These are phyloP conservation scores for Chenopodium suecicum DNA, from an alignment of 148 eudicot genomes.

Conservation along the genomic window DNA sequence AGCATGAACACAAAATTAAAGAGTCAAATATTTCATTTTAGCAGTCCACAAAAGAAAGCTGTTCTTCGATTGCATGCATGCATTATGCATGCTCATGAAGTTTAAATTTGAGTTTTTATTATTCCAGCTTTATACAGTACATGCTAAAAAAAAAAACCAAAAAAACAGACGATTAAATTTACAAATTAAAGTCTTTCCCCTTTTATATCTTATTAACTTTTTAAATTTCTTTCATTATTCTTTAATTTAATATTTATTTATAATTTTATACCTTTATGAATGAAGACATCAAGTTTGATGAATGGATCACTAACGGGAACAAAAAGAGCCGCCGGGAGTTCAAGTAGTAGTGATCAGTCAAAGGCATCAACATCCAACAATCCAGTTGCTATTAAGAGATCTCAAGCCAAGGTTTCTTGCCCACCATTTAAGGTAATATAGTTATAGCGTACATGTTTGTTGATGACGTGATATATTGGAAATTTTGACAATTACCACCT, in stretches of 20 bases:
- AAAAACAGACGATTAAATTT: neutral
- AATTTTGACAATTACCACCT: too few relatives aligned
- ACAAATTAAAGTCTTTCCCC: neutral
- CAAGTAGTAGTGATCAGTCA: constrained; percentile 18
- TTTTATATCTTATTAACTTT: neutral
- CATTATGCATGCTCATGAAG: constrained; percentile 11
- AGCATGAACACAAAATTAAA: neutral
- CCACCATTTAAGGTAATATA: constrained; percentile 41
- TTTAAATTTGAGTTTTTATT: neutral
- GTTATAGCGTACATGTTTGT: neutral
- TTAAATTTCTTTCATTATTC: neutral
- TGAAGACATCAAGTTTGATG: constrained; percentile 17
- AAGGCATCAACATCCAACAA: constrained; percentile 34
- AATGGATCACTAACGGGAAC: constrained; percentile 34
- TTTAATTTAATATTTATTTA: neutral
- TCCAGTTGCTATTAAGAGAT: constrained; percentile 30
- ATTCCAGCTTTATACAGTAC: constrained; percentile 32
- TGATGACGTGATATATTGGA: too few relatives aligned
- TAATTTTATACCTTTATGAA: neutral
- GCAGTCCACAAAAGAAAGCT: neutral
- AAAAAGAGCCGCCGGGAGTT: constrained; percentile 37
- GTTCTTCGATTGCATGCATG: neutral
- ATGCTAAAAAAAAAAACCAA: constrained; percentile 3
- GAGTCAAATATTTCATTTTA: neutral
- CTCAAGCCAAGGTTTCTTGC: constrained; percentile 37